These are phyloP conservation scores for Suillus discolor DNA, from an alignment of 768 basidiomycete species.

Conservation along the genomic window DNA sequence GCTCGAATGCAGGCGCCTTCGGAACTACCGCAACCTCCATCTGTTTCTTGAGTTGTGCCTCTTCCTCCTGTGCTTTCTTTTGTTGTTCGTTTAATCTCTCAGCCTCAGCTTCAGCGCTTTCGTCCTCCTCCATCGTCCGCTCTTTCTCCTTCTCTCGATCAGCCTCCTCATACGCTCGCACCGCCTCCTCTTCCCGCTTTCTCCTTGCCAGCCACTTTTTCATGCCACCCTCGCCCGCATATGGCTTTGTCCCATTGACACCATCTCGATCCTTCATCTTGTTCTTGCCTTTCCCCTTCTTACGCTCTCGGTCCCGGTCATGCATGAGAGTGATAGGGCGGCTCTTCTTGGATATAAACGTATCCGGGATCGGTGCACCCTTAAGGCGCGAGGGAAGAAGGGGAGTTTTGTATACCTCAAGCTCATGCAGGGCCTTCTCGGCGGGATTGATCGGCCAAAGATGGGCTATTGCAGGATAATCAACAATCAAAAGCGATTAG, in stretches of 20 bases:
- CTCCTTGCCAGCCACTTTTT: conserved; percentile 72
- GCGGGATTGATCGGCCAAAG: conserved; percentile 51
- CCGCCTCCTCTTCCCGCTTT: conserved; percentile 57
- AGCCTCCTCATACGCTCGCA: conserved; percentile 10
- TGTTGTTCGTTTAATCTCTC: conserved; percentile 16
- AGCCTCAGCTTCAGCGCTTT: conserved; percentile 31
- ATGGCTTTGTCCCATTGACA: conserved; percentile 68
- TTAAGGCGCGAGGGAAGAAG: conserved; percentile 63
- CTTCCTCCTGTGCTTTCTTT: conserved; percentile 19
- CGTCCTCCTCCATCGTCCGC: conserved; percentile 37
- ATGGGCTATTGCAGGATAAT: conserved; percentile 25
- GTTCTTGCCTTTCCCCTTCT: conserved; percentile 39
- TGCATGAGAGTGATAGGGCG: conserved; percentile 59
- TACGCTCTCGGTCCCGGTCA: conserved; percentile 49
- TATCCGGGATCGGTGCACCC: conserved; percentile 52
- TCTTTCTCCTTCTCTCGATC: conserved; percentile 34
- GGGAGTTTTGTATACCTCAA: conserved; percentile 81
- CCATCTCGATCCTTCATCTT: conserved; percentile 39
- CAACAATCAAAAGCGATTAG: conserved; percentile 16
- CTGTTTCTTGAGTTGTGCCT: conserved; percentile 10
- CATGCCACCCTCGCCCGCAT: conserved; percentile 78
- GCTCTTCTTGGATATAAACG: conserved; percentile 58
- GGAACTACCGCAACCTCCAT: conserved; percentile 19
- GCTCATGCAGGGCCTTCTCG: conserved; percentile 67
- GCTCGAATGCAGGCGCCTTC: conserved; percentile 23